A percentile compares a stretch with the other conserved stretches of the same genome.
Evolutionary conservation across 108 stramenopile species (phyloP).

Genomic region (Poteriospumella lacustris): DNA sequence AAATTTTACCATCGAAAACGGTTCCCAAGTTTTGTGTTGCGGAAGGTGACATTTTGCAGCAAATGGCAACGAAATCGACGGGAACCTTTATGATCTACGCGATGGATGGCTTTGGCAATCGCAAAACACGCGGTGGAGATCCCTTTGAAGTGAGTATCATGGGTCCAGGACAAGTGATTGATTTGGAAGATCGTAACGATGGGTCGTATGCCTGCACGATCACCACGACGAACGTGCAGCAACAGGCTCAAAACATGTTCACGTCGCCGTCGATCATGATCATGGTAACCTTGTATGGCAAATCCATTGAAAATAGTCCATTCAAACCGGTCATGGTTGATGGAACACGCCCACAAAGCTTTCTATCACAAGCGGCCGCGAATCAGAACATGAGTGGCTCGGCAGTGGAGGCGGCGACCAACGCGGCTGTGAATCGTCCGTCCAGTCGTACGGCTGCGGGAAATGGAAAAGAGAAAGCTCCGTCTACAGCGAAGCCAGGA

Average conservation of each 20-base stretch:
- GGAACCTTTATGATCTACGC: not conserved
- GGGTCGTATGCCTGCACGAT: conserved; percentile 4
- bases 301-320: conserved; percentile 3
- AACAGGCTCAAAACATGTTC: not conserved
- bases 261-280: conserved; percentile 1
- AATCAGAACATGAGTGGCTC: too few species aligned
- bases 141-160: conserved; percentile 24
- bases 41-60: not conserved
- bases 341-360: not conserved
- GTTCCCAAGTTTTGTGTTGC: not conserved
- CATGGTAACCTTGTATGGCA: conserved; percentile 21
- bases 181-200: not conserved
- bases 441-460: too few species aligned
- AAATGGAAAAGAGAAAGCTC: too few species aligned
- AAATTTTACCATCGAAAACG: conserved; percentile 13
- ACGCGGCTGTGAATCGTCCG: too few species aligned
- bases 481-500: too few species aligned
- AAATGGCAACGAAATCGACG: not conserved
- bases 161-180: conserved; percentile 12
- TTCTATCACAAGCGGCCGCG: too few species aligned
- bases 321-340: not conserved
- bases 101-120: conserved; percentile 12
- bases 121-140: conserved; percentile 15
- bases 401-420: too few species aligned
- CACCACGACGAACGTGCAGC: not conserved